These are phyloP conservation scores for Prunus campanulata DNA, from an alignment of 306 rosid species.

Conservation along the genomic window DNA sequence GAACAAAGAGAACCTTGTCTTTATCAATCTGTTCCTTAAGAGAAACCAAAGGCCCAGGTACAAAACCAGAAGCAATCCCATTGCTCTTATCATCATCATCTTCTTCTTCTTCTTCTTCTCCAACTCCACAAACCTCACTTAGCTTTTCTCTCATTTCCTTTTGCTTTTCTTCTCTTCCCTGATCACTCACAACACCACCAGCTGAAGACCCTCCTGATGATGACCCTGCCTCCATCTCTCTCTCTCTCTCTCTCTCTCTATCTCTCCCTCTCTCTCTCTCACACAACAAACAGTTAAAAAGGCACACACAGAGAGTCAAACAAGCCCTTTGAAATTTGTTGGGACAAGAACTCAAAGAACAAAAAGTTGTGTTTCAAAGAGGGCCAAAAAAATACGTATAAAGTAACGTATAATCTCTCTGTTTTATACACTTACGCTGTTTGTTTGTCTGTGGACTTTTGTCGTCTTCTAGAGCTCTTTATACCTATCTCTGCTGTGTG, in stretches of 20 bases:
- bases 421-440: background rate
- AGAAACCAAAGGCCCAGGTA: conserved; percentile 84
- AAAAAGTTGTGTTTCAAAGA: background rate
- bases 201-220: conserved; percentile 43
- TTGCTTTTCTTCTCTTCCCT: conserved; percentile 26
- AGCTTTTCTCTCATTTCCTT: conserved; percentile 36
- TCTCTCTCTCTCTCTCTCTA: background rate
- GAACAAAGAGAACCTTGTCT: conserved; percentile 64
- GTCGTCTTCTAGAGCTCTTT: no score
- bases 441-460: background rate
- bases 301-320: background rate
- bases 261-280: background rate
- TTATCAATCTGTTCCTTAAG: conserved; percentile 93
- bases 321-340: background rate
- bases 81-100: conserved; percentile 25
- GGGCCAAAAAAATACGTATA: background rate
- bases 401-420: background rate
- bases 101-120: conserved; percentile 38
- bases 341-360: background rate
- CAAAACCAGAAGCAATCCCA: conserved; percentile 39
- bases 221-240: conserved; percentile 71
- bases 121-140: conserved; percentile 28
- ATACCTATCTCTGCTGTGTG: background rate
- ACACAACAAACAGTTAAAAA: background rate
- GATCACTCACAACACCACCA: conserved; percentile 33